These are phyloP conservation scores for Astrothelium subdiscretum DNA, from an alignment of 495 filamentous ascomycete genomes.

Conservation along the genomic window DNA sequence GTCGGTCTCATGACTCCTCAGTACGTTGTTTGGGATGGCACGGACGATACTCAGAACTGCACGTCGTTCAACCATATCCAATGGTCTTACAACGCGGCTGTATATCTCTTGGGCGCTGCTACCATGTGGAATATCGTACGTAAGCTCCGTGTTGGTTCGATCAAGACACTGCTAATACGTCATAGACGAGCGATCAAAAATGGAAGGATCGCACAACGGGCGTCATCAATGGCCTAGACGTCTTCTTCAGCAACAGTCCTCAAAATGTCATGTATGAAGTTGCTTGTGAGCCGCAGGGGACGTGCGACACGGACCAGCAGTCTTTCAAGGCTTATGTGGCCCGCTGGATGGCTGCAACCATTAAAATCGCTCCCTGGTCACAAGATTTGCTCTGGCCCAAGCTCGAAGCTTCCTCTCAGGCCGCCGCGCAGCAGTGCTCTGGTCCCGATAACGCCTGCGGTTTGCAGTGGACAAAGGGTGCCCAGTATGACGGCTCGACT, in stretches of 20 bases:
- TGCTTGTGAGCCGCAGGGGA: slow-evolving; percentile 52
- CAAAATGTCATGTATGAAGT: slow-evolving; percentile 51
- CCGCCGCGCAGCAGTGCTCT: slow-evolving; percentile 51
- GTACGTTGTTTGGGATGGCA: slow-evolving; percentile 57
- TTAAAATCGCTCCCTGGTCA: slow-evolving; percentile 56
- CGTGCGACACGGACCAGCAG: slow-evolving; percentile 59
- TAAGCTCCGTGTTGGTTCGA: not conserved
- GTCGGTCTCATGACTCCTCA: slow-evolving; percentile 42
- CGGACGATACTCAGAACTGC: slow-evolving; percentile 46
- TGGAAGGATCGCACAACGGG: slow-evolving; percentile 12
- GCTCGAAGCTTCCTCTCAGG: slow-evolving; percentile 43
- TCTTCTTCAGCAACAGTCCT: slow-evolving; percentile 46
- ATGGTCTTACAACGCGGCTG: slow-evolving; percentile 68
- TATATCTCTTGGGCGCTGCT: slow-evolving; percentile 60
- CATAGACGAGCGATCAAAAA: not conserved
- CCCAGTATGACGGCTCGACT: slow-evolving; percentile 35
- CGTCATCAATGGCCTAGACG: slow-evolving; percentile 16
- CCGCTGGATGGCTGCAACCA: slow-evolving; percentile 55
- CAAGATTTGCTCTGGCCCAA: slow-evolving; percentile 43
- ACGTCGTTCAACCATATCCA: slow-evolving; percentile 48
- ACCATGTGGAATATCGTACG: slow-evolving; percentile 65
- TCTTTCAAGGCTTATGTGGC: slow-evolving; percentile 67
- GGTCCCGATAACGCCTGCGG: slow-evolving; percentile 40
- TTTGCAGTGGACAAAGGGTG: slow-evolving; percentile 37
- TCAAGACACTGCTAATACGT: not conserved